Conservation (phyloP, 495 filamentous ascomycete genomes). For the Cercophora sp. region DNA sequence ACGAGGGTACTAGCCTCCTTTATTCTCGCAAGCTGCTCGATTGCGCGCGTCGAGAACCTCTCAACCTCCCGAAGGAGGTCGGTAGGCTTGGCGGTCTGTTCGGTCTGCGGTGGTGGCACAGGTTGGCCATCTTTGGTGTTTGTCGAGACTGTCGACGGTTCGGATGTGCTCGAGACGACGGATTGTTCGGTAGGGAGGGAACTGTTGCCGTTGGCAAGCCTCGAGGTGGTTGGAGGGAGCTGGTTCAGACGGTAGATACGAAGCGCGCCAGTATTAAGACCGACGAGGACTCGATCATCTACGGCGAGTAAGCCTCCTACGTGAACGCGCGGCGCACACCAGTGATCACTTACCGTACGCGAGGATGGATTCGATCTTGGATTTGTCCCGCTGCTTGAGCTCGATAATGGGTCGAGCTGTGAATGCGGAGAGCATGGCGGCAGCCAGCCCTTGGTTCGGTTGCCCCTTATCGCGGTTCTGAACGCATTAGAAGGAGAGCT, state of each 20-base stretch:
- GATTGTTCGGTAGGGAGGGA: constrained; percentile 10
- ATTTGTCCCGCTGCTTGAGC: constrained; percentile 91
- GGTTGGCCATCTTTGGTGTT: constrained; percentile 25
- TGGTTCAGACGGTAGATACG: constrained; percentile 89
- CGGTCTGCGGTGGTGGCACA: constrained; percentile 11
- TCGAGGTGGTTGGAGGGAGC: constrained; percentile 21
- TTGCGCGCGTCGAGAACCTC: constrained; percentile 82
- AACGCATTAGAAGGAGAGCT: constrained; percentile 16
- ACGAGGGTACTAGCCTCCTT: constrained; percentile 91
- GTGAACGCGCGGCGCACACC: too few relatives aligned
- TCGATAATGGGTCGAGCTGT: constrained; percentile 93
- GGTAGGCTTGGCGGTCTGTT: constrained; percentile 54
- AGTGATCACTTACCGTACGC: constrained; percentile 78
- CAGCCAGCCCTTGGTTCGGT: constrained; percentile 23
- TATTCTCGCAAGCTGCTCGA: constrained; percentile 90
- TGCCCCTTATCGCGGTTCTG: constrained; percentile 15
- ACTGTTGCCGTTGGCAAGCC: constrained; percentile 31
- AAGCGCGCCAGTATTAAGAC: constrained; percentile 82
- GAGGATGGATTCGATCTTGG: constrained; percentile 88
- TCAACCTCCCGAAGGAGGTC: constrained; percentile 87
- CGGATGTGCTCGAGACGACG: constrained; percentile 5
- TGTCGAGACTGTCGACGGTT: constrained; percentile 9
- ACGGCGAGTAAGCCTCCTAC: too few relatives aligned
- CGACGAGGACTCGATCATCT: constrained; percentile 88
- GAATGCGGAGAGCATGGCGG: constrained; percentile 94